phyloP scores from a whole-genome alignment of 2,329 filamentous ascomycete genomes.

The Fusarium sp. region DNA sequence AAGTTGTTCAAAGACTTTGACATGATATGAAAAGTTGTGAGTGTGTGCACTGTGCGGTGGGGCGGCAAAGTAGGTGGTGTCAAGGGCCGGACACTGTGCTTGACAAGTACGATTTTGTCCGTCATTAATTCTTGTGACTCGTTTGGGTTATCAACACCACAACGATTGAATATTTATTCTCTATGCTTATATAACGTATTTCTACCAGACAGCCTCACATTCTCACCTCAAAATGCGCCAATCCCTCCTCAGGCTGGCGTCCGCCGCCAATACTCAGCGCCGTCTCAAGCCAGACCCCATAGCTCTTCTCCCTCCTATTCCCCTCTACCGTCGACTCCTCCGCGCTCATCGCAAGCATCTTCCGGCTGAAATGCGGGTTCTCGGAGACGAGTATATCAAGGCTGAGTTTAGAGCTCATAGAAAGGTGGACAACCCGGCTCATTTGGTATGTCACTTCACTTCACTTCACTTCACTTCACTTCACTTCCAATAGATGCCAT shows the following conservation, averaged over 20 bases:
- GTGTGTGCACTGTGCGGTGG: slow-evolving; percentile 46
- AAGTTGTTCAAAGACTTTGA: slow-evolving; percentile 1
- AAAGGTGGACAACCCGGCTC: slow-evolving; percentile 87
- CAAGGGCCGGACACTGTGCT: slow-evolving; percentile 35
- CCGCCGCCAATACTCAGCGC: slow-evolving; percentile 49
- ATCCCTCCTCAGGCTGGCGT: slow-evolving; percentile 50
- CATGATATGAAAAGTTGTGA: slow-evolving; percentile 33
- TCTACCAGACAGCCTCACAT: background rate
- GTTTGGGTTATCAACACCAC: slow-evolving; percentile 5
- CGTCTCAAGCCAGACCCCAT: slow-evolving; percentile 57
- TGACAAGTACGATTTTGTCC: slow-evolving; percentile 22
- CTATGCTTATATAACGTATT: background rate
- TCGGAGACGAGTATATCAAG: slow-evolving; percentile 95
- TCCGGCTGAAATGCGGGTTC: slow-evolving; percentile 76
- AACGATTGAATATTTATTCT: background rate
- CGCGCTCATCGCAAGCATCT: slow-evolving; percentile 86
- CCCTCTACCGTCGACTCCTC: slow-evolving; percentile 87
- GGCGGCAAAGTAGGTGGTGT: slow-evolving; percentile 21
- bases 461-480: no score
- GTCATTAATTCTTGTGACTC: slow-evolving; percentile 14
- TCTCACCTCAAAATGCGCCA: slow-evolving; percentile 42
- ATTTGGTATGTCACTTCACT: slow-evolving; percentile 72
- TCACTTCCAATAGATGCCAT: slow-evolving; percentile 12
- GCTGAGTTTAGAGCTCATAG: slow-evolving; percentile 88
- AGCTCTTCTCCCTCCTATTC: slow-evolving; percentile 86